Evolutionary conservation across 2,329 filamentous ascomycete genomes (phyloP).

Genomic region (Penicillium crustosum): DNA sequence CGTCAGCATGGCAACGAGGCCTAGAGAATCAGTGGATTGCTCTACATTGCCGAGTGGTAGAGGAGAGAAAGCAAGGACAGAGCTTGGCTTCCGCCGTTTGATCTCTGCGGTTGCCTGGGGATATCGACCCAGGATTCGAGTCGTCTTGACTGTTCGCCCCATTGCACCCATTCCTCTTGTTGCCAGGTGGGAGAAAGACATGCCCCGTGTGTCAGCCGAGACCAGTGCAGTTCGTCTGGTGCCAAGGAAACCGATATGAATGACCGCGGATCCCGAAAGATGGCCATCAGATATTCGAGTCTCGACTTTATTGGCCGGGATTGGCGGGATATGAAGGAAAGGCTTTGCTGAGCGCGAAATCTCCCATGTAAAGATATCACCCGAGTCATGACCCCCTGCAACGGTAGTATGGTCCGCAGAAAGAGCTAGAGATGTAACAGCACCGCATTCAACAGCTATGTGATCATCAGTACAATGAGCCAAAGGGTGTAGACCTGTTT

Average conservation of each 20-base stretch:
- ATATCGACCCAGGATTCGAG: conserved; percentile 86
- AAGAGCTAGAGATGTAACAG: conserved; percentile 82
- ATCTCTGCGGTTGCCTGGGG: conserved; percentile 65
- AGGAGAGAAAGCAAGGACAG: conserved; percentile 86
- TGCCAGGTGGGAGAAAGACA: conserved; percentile 97
- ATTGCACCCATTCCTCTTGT: conserved; percentile 86
- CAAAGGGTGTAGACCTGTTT: not conserved
- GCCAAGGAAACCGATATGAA: conserved; percentile 92
- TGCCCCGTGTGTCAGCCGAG: conserved; percentile 89
- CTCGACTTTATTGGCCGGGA: conserved; percentile 65
- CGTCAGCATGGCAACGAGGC: conserved; percentile 90
- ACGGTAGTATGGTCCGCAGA: conserved; percentile 93
- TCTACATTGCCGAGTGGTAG: conserved; percentile 93
- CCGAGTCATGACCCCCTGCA: conserved; percentile 83
- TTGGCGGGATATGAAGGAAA: conserved; percentile 80
- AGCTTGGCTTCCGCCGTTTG: conserved; percentile 82
- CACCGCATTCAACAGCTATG: conserved; percentile 81
- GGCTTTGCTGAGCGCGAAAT: conserved; percentile 76
- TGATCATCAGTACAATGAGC: conserved; percentile 8
- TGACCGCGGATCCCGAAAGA: conserved; percentile 70
- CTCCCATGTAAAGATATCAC: conserved; percentile 97
- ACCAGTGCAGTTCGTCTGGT: conserved; percentile 92
- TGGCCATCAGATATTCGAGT: conserved; percentile 77
- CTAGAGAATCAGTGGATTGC: conserved; percentile 80
- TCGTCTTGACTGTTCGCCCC: conserved; percentile 82